Conservation (phyloP, 306 rosid species). For the Pterocarpus macrocarpus region DNA sequence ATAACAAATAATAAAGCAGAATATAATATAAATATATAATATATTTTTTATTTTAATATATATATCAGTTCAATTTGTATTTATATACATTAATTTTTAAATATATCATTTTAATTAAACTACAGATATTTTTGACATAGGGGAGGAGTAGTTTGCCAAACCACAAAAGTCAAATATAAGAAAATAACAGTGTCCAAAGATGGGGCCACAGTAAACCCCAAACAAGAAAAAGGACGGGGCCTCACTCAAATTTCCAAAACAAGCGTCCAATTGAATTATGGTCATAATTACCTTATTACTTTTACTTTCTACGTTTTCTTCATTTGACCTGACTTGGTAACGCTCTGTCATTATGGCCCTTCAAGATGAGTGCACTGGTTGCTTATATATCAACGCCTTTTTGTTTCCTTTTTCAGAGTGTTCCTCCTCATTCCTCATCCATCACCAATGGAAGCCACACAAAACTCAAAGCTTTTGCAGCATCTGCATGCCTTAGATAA, state of each 20-base stretch:
- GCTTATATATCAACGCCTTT: constrained; percentile 27
- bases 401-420: not conserved
- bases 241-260: constrained; percentile 27
- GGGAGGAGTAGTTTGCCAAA: too few species aligned
- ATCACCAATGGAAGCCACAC: constrained; percentile 44
- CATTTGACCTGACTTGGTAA: constrained; percentile 51
- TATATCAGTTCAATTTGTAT: too few species aligned
- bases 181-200: too few species aligned
- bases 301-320: constrained; percentile 58
- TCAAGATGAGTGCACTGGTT: constrained; percentile 20
- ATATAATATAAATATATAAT: too few species aligned
- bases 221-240: too few species aligned
- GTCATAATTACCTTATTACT: constrained; percentile 48
- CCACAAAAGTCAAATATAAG: too few species aligned
- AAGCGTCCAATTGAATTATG: constrained; percentile 53
- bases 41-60: too few species aligned
- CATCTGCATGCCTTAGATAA: constrained; percentile 1
- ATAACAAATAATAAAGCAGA: too few species aligned
- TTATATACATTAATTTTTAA: too few species aligned
- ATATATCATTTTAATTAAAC: too few species aligned
- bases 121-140: too few species aligned
- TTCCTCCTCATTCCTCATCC: constrained; percentile 2
- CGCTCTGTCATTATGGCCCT: constrained; percentile 50
- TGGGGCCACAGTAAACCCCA: too few species aligned
- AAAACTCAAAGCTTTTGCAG: constrained; percentile 36